Conservation (phyloP, 2,329 filamentous ascomycete species). For the Fusarium sp. region DNA sequence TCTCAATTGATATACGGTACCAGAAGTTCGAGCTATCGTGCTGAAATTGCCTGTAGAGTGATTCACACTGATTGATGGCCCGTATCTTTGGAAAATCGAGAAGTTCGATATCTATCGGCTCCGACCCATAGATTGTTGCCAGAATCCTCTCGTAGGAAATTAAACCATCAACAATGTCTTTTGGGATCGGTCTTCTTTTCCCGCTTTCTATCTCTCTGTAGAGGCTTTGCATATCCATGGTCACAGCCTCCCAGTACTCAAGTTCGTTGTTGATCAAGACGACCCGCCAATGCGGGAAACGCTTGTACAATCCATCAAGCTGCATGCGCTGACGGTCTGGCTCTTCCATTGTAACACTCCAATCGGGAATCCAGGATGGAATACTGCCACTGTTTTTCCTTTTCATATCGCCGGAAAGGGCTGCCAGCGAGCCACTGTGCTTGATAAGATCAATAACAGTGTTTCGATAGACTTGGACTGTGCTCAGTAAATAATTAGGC, state of each 20-base stretch:
- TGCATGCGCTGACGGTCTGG: not conserved
- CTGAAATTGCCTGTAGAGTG: fast-evolving
- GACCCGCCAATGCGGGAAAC: not conserved
- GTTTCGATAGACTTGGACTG: not conserved
- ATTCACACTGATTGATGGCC: not conserved
- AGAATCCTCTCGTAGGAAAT: not conserved
- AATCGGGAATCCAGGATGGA: not conserved
- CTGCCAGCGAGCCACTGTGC: not conserved
- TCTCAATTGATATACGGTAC: fast-evolving
- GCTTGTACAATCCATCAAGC: fast-evolving
- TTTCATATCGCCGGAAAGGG: not conserved
- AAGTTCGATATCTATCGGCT: fast-evolving
- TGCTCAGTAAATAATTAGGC: not conserved
- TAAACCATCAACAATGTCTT: fast-evolving
- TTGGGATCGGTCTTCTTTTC: not conserved
- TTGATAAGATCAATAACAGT: not conserved
- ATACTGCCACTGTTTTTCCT: not conserved
- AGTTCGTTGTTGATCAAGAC: fast-evolving
- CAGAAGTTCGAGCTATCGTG: fast-evolving
- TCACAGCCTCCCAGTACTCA: not conserved
- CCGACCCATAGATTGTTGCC: not conserved
- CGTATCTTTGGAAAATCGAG: fast-evolving
- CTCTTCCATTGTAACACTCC: not conserved
- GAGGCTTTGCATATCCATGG: fast-evolving
- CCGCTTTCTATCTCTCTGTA: not conserved